phyloP scores from a whole-genome alignment of 768 basidiomycete species.

The Nevesoporus exiguus region DNA sequence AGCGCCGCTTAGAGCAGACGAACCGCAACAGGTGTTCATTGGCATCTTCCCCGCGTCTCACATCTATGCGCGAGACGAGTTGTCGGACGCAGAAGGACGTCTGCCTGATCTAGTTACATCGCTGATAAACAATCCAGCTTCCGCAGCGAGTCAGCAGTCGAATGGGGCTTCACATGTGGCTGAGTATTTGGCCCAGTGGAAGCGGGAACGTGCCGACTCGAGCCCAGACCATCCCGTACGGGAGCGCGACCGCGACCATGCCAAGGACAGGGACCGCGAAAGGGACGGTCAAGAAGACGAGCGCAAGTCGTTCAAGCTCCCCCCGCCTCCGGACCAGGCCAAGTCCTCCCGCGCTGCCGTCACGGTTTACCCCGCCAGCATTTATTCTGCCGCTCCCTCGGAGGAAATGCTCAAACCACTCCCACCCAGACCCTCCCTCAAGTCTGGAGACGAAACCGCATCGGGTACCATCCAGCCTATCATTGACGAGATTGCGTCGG shows the following conservation, averaged over 20 bases:
- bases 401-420: constrained; percentile 67
- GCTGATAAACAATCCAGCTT: constrained; percentile 38
- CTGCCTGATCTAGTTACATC: constrained; percentile 72
- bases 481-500: constrained; percentile 96
- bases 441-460: constrained; percentile 90
- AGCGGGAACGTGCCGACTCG: constrained; percentile 31
- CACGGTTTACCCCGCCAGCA: constrained; percentile 68
- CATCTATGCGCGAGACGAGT: constrained; percentile 80
- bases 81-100: constrained; percentile 84
- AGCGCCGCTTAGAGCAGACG: constrained; percentile 59
- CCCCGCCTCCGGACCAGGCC: constrained; percentile 71
- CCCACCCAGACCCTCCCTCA: constrained; percentile 90
- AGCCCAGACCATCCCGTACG: constrained; percentile 23
- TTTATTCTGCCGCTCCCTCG: constrained; percentile 70
- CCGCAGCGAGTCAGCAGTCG: constrained; percentile 30
- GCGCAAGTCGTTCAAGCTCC: constrained; percentile 67
- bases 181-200: constrained; percentile 46
- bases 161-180: constrained; percentile 39
- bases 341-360: constrained; percentile 68
- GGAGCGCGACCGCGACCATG: constrained; percentile 35
- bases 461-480: constrained; percentile 83
- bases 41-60: constrained; percentile 93
- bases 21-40: constrained; percentile 85
- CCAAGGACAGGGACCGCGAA: constrained; percentile 51
- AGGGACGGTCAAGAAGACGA: constrained; percentile 60